phyloP scores from a whole-genome alignment of 306 rosid genomes.

The Adenanthera pavonina region DNA sequence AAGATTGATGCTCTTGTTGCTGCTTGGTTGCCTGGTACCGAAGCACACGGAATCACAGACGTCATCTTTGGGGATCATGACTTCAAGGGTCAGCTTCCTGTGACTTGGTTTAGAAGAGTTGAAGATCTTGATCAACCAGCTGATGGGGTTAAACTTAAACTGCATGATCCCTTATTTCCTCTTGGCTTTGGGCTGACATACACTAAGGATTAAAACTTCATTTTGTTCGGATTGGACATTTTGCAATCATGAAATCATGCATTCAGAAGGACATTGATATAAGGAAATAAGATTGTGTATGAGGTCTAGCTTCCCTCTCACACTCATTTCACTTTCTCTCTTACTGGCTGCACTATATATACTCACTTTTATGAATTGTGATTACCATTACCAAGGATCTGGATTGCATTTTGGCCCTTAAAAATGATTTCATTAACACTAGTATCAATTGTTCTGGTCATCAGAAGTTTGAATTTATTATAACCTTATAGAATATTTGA shows the following conservation, averaged over 20 bases:
- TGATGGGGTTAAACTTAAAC: slow-evolving; percentile 35
- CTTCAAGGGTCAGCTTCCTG: slow-evolving; percentile 73
- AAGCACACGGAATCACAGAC: slow-evolving; percentile 82
- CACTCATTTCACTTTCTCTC: too few species aligned
- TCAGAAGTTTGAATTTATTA: too few species aligned
- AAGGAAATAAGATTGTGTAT: too few species aligned
- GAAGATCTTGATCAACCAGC: slow-evolving; percentile 58
- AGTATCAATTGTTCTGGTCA: not conserved
- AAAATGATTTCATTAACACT: not conserved
- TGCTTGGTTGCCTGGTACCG: slow-evolving; percentile 95
- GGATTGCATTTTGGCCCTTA: too few species aligned
- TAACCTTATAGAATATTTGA: not conserved
- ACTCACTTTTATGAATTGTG: too few species aligned
- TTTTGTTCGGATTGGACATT: not conserved
- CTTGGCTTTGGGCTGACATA: slow-evolving; percentile 66
- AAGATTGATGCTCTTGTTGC: slow-evolving; percentile 75
- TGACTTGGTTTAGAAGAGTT: slow-evolving; percentile 75
- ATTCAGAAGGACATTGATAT: too few species aligned
- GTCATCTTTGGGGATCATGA: slow-evolving; percentile 78
- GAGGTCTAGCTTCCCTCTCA: too few species aligned
- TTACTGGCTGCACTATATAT: too few species aligned
- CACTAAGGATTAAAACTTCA: not conserved
- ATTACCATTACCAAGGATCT: too few species aligned
- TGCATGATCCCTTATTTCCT: slow-evolving; percentile 73
- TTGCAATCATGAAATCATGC: too few species aligned